Base-by-base conservation (phyloP, 2,329 filamentous ascomycete species). In the Alternaria metachromatica region DNA sequence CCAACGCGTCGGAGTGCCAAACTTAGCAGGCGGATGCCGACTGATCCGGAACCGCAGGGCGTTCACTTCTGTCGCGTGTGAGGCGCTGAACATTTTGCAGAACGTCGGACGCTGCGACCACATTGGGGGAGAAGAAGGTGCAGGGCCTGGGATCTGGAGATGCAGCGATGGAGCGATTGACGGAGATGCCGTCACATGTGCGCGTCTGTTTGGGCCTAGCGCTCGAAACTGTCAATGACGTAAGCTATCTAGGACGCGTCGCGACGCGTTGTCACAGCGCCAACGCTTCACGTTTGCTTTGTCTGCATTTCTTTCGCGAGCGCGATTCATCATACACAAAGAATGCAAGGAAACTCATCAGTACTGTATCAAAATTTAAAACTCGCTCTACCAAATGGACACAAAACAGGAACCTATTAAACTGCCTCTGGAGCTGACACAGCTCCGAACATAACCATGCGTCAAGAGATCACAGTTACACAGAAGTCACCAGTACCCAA, bases 401-500 rank as follows among this genome's bases (percentile, higher is more conserved):
- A 26, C 11, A 11, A 26, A 5, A 43, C 9, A 2, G 25, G 15
- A 21, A 45, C 2, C 11, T n/a, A 9, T 4, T 23, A 26, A 8
- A 30, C 26, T 20, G 3, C 5, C 33, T 23, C 18, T 37, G 2
- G 10, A 26, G 18, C 1, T 5, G 11, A 12, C 21, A 6, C 37
- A 28, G 45, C n/a, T n/a, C 5, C 43, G 0, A 10, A 6, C 18
- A 26, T 5, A 48, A 26, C 6, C 11, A 70, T 69, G 64, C 69
- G 46, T 28, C 18, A 28, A 46, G 75, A 78, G 62, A 55, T 72
- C 11, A 72, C 60, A 18, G 76, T 78, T 9, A 50, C 49, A 13
- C 51, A 70, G 2, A 66, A 25, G 10, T 60, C 61, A 6, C 62
- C 71, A 7, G 73, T 78, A 66, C 76, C 74, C 1, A 67, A 71